A percentile compares a stretch with the other conserved stretches of the same genome.
phyloP scores from a whole-genome alignment of 208 protist genomes.

The Kentomonas sorsogonicus region DNA sequence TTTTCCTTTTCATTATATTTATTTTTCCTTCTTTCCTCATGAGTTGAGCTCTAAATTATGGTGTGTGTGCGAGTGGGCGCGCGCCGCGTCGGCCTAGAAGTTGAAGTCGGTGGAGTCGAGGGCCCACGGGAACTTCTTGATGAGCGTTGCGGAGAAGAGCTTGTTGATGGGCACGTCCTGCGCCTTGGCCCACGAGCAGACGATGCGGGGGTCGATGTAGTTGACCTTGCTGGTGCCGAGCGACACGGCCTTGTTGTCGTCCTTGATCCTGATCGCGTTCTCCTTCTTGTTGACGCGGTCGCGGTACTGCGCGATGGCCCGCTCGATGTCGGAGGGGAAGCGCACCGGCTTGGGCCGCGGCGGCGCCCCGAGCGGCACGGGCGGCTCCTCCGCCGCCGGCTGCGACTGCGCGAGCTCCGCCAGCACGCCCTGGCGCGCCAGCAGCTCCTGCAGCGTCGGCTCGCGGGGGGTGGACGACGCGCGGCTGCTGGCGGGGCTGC shows the following conservation, averaged over 20 bases:
- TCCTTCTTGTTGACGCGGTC: slow-evolving; percentile 80
- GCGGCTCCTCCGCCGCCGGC: slow-evolving; percentile 43
- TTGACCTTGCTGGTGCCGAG: slow-evolving; percentile 98
- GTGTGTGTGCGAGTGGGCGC: too few relatives aligned
- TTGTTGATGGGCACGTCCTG: slow-evolving; percentile 94
- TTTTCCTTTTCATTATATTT: slow-evolving; percentile 1
- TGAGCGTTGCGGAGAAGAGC: slow-evolving; percentile 95
- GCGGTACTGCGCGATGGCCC: slow-evolving; percentile 54
- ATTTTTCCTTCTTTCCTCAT: background rate
- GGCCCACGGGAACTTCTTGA: slow-evolving; percentile 98
- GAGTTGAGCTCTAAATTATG: too few relatives aligned
- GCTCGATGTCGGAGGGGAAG: slow-evolving; percentile 68
- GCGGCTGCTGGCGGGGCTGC: background rate
- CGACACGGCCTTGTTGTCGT: slow-evolving; percentile 89
- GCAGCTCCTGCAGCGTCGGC: slow-evolving; percentile 59
- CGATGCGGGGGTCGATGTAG: slow-evolving; percentile 99
- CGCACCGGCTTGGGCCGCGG: slow-evolving; percentile 70
- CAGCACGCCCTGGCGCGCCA: slow-evolving; percentile 42
- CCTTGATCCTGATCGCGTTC: slow-evolving; percentile 80
- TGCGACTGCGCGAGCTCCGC: slow-evolving; percentile 28
- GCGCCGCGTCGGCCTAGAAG: too few relatives aligned
- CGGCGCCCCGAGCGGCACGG: slow-evolving; percentile 28
- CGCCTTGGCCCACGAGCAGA: slow-evolving; percentile 94
- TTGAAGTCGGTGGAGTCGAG: slow-evolving; percentile 73
- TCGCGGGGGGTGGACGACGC: slow-evolving; percentile 22